phyloP scores from a whole-genome alignment of 2,329 filamentous ascomycete genomes.

The Simplicillium sp. region DNA sequence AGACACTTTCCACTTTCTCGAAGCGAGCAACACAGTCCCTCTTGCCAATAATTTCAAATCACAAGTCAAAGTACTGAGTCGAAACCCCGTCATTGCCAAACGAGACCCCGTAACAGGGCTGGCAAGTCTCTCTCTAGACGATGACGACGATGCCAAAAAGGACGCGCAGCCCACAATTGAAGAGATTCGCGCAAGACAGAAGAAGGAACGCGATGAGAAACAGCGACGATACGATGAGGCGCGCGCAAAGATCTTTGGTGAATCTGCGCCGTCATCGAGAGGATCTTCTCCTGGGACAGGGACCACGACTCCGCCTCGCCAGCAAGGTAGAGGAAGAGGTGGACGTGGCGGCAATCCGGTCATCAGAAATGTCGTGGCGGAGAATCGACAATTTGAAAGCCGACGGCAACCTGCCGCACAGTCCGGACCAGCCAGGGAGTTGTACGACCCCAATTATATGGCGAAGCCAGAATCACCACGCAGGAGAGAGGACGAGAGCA shows the following conservation, averaged over 20 bases:
- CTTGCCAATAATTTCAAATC: conserved; percentile 65
- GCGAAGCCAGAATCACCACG: conserved; percentile 48
- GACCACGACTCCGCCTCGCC: conserved; percentile 42
- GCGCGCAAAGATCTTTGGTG: conserved; percentile 78
- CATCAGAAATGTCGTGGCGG: conserved; percentile 13
- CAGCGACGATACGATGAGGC: conserved; percentile 84
- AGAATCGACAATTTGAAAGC: conserved; percentile 19
- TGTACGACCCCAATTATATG: conserved; percentile 70
- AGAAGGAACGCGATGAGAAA: conserved; percentile 78
- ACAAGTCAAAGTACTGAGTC: conserved; percentile 73
- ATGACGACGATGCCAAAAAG: conserved; percentile 49
- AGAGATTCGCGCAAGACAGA: conserved; percentile 68
- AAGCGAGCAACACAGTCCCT: conserved; percentile 53
- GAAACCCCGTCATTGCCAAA: conserved; percentile 61
- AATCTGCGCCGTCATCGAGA: conserved; percentile 42
- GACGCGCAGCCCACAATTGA: conserved; percentile 59
- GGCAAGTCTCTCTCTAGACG: conserved; percentile 32
- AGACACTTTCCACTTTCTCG: conserved; percentile 66
- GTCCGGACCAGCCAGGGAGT: conserved; percentile 39
- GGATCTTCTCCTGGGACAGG: conserved; percentile 52
- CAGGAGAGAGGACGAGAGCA: conserved; percentile 31
- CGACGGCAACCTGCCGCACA: conserved; percentile 17
- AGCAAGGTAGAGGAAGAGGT: conserved; percentile 26
- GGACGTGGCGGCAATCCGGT: conserved; percentile 35
- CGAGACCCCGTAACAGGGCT: conserved; percentile 43